Evolutionary conservation across 352 stramenopile genomes (phyloP), one percentile per base, ranked within the genome.

Genomic region (Elongisporangium undulatum): DNA sequence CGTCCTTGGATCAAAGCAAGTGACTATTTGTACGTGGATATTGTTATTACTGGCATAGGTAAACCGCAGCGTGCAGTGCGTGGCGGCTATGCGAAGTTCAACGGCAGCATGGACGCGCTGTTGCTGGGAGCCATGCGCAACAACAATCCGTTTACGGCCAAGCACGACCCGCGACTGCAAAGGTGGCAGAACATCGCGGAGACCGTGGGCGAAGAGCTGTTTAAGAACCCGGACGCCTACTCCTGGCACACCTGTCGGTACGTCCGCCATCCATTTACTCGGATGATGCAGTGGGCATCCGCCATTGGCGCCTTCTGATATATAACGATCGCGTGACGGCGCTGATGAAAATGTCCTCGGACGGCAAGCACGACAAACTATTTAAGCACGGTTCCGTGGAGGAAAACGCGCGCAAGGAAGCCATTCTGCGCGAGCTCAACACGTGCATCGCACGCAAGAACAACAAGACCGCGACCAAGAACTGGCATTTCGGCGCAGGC

Each of bases 221-320:
- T 81, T 45, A 81, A 92, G 64, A 90, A 92, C 68, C 68, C 74
- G 2, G 64, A 69, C 13, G 78, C 79, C n/a, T 92, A 81, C 65
- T 89, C 80, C 24, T 94, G 85, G 82, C 82, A 94, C 64, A 92
- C 84, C 19, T 94, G 85, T 58, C 75, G 82, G 82, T 94, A 53
- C 29, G 80, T 69, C 5, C 2, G 12, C 7, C 29, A 39, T 1
- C 10, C 29, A 39, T 39, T 21, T 15, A 13, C 38, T 51, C 3
- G 1, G 4, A 6, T 10, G n/a, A 50, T 20, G 29, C 19, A 24
- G n/a, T n/a, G n/a, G 4, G 20, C 17, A 22, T 6, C 34, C 16
- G n/a, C 41, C 26, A 21, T 24, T 19, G n/a, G 45, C 17, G 29
- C 45, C n/a, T 71, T 45, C 49, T 55, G 34, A 39, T 51, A 16